These are phyloP conservation scores for Trichophyton rubrum DNA, from an alignment of 2,329 filamentous ascomycete genomes.

Conservation along the genomic window DNA sequence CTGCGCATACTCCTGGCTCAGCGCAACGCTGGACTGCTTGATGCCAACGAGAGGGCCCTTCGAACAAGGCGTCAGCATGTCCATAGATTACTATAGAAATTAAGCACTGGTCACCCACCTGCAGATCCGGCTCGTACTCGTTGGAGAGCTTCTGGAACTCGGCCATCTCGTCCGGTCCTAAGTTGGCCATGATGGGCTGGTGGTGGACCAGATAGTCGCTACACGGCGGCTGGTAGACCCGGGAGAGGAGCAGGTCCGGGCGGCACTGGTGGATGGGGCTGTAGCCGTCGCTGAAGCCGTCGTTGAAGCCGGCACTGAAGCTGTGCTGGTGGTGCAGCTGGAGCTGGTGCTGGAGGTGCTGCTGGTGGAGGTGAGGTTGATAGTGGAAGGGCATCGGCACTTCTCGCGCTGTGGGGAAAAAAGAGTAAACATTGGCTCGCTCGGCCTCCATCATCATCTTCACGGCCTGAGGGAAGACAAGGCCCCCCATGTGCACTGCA, in stretches of 20 bases:
- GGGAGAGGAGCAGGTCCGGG: background rate
- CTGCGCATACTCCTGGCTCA: conserved; percentile 76
- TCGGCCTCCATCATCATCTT: background rate
- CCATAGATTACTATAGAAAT: too few relatives aligned
- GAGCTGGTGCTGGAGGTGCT: background rate
- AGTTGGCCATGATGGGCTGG: conserved; percentile 21
- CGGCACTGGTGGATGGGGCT: background rate
- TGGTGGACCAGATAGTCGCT: background rate
- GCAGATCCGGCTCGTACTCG: conserved; percentile 46
- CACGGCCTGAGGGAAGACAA: background rate
- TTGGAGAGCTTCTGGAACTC: conserved; percentile 51
- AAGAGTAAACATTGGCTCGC: background rate
- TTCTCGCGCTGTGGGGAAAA: conserved; percentile 2
- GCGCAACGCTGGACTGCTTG: conserved; percentile 61
- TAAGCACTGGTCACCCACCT: conserved; percentile 31
- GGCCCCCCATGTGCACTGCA: background rate
- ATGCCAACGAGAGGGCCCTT: conserved; percentile 76
- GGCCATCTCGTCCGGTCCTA: conserved; percentile 44
- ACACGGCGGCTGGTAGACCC: background rate
- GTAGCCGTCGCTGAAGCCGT: background rate
- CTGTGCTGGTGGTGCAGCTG: background rate
- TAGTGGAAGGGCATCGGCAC: conserved; percentile 1
- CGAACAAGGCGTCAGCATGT: conserved; percentile 3
- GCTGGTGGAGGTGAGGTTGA: background rate
- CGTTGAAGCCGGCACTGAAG: background rate